Evolutionary conservation across 805 yeast genomes (phyloP).

Genomic region (Barnettozyma vustinii): DNA sequence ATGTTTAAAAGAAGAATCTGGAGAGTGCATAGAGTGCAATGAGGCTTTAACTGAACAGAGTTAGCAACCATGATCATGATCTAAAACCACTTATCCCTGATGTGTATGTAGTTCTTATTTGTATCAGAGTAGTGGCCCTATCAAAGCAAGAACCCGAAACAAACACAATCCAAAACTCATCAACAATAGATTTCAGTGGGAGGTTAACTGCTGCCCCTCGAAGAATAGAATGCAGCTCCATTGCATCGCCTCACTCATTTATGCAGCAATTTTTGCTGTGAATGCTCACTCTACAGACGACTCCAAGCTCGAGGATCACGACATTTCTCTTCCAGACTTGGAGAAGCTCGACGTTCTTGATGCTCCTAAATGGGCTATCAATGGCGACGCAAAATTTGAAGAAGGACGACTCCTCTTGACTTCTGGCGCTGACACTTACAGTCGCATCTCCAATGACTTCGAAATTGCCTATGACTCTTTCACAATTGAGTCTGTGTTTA

Average conservation of each 20-base stretch:
- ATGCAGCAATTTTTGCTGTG: neutral
- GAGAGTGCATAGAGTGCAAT: constrained; percentile 20
- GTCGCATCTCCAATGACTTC: constrained; percentile 41
- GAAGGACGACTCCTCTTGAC: constrained; percentile 53
- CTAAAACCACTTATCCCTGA: no score
- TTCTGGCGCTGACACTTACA: constrained; percentile 34
- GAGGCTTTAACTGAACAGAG: neutral
- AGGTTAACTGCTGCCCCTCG: no score
- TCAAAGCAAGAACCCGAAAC: neutral
- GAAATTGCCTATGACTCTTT: constrained; percentile 34
- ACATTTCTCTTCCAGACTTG: constrained; percentile 36
- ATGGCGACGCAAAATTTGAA: constrained; percentile 35
- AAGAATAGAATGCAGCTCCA: neutral
- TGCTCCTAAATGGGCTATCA: constrained; percentile 33
- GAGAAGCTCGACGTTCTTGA: constrained; percentile 24
- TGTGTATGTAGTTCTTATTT: neutral
- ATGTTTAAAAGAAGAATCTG: neutral
- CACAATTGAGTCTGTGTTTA: constrained; percentile 57
- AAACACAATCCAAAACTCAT: neutral
- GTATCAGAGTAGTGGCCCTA: constrained; percentile 1
- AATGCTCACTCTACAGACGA: constrained; percentile 22
- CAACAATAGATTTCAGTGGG: no score
- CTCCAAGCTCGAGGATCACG: constrained; percentile 21
- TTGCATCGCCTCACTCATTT: neutral
- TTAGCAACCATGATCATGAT: no score